A percentile compares a stretch with the other conserved stretches of the same genome.
Evolutionary conservation across 2,329 filamentous ascomycete genomes (phyloP).

Genomic region (Colletotrichum sp.): DNA sequence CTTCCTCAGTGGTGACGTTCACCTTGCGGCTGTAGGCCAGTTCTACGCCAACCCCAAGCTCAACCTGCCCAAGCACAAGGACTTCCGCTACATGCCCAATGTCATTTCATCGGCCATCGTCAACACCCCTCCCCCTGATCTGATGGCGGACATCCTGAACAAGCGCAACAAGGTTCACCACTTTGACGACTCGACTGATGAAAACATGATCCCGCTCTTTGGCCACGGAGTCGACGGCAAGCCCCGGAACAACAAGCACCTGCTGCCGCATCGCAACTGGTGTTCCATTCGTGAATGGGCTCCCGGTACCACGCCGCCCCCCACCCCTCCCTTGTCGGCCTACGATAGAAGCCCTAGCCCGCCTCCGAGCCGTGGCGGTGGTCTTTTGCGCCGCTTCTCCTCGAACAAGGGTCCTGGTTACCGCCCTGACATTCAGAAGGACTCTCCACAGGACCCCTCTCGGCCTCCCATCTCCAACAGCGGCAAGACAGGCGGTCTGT

Average conservation of each 20-base stretch:
- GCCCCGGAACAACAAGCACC: constrained; percentile 85
- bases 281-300: constrained; percentile 88
- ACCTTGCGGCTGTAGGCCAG: constrained; percentile 89
- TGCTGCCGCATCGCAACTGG: constrained; percentile 93
- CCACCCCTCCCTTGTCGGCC: constrained; percentile 64
- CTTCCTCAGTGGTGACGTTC: constrained; percentile 91
- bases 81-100: constrained; percentile 97
- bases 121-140: constrained; percentile 85
- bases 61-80: constrained; percentile 80
- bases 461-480: constrained; percentile 54
- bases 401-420: constrained; percentile 40
- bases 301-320: constrained; percentile 77
- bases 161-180: constrained; percentile 85
- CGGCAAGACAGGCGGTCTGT: constrained; percentile 27
- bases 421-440: constrained; percentile 41
- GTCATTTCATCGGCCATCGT: constrained; percentile 93
- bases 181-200: constrained; percentile 80
- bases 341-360: constrained; percentile 48
- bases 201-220: constrained; percentile 96
- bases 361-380: constrained; percentile 33
- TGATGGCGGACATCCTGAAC: constrained; percentile 91
- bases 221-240: constrained; percentile 88
- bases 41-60: constrained; percentile 93
- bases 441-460: constrained; percentile 39
- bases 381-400: constrained; percentile 53